Base-by-base conservation (phyloP, 2,329 filamentous ascomycete genomes). In the Sarocladiaceae sp. region DNA sequence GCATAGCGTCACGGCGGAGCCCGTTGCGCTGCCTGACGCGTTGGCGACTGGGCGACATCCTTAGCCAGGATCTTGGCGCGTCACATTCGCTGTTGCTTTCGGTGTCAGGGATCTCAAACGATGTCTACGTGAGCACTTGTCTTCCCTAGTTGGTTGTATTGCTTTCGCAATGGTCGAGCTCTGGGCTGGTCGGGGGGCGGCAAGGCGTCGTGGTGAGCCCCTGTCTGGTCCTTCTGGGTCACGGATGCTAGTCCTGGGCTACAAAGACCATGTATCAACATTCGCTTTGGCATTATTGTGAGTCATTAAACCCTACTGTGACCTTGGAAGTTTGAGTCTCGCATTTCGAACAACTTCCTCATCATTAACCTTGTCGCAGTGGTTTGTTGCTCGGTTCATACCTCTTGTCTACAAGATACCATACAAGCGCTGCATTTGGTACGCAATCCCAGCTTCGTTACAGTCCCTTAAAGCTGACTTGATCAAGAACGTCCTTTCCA, bases 391-490 rank as follows among this genome's bases (percentile, higher is more conserved):
- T 41, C 5, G 37, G 37, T 10, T 43, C 29, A 24, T 43, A 32
- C 23, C 23, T 33, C 9, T 16, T 43, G 13, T 43, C 40, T 21
- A 32, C 40, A 33, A 21, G 27, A 15, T 43, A 32, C 19, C 24
- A 43, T 16, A 43, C 40, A 20, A 43, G 40, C 29, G 27, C 26
- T 20, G 40, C 40, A 33, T 43, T 43, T 33, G 40, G 40, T 43
- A 33, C 3, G 27, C 4, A 11, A 4, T 19, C 12, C 27, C 3
- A 13, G 4, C 10, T 21, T 19, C 13, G 16, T 6, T 11, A 7
- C 9, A 7, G 13, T 21, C 4, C 6, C 9, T 29, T 7, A n/a
- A 23, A 3, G 4, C 40, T 43, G 40, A 43, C 24, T 18, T 12
- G 20, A 13, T 19, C 12, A 26, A 43, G 40, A 43, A 33, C 11